Percentiles rank a stretch among this genome's conserved stretches.
Evolutionary conservation across 2,329 filamentous ascomycete genomes (phyloP).

Genomic region (Macrophomina phaseolina): DNA sequence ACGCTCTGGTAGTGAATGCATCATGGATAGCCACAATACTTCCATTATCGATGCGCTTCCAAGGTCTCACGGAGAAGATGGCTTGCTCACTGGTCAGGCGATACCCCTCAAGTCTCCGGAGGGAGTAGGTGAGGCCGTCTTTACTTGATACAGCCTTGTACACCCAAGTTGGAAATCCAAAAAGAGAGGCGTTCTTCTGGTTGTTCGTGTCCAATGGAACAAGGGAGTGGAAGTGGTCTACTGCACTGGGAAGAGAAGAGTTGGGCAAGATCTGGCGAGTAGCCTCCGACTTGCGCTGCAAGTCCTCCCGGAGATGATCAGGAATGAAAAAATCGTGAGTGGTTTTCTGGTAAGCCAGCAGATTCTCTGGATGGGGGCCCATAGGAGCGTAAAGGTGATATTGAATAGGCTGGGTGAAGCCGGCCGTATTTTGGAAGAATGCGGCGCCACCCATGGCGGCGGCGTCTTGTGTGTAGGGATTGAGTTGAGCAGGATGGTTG

Average conservation of each 20-base stretch:
- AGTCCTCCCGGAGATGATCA: constrained; percentile 82
- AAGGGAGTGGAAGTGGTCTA: constrained; percentile 91
- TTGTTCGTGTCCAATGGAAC: constrained; percentile 85
- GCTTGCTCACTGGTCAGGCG: constrained; percentile 87
- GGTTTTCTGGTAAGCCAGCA: constrained; percentile 83
- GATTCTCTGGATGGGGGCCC: constrained; percentile 79
- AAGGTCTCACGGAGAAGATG: constrained; percentile 83
- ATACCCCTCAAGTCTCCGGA: constrained; percentile 87
- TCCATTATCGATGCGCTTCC: constrained; percentile 83
- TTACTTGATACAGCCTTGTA: constrained; percentile 93
- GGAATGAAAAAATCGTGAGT: constrained; percentile 92
- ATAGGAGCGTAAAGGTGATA: constrained; percentile 93
- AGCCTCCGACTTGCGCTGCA: constrained; percentile 87
- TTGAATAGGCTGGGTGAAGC: constrained; percentile 64
- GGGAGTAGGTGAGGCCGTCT: constrained; percentile 85
- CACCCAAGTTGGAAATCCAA: constrained; percentile 90
- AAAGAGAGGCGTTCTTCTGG: constrained; percentile 77
- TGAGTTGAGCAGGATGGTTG: constrained; percentile 51
- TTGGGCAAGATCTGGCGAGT: constrained; percentile 83
- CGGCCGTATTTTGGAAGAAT: constrained; percentile 68
- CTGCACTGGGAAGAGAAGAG: constrained; percentile 72
- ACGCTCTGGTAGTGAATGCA: constrained; percentile 90
- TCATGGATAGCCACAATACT: constrained; percentile 87
- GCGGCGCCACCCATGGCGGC: constrained; percentile 63
- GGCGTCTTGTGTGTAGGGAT: constrained; percentile 79